Evolutionary conservation across 2,329 filamentous ascomycete species (phyloP).

Genomic region (Aspergillus puulaauensis): DNA sequence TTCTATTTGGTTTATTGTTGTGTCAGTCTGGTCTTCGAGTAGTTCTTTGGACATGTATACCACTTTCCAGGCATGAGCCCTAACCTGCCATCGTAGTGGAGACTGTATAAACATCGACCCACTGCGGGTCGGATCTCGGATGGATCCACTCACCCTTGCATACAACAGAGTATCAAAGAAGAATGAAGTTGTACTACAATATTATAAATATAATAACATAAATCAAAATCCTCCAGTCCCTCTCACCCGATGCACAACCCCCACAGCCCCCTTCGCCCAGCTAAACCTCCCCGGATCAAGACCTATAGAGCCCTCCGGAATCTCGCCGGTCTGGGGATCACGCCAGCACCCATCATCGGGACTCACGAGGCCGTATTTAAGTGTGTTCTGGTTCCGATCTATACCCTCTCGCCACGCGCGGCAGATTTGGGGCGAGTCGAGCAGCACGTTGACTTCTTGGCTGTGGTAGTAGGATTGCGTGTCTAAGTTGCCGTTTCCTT

Average conservation of each 20-base stretch:
- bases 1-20: too few relatives aligned
- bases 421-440: constrained; percentile 65
- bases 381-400: constrained; percentile 67
- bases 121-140: too few relatives aligned
- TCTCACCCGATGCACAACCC: constrained; percentile 58
- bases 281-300: constrained; percentile 56
- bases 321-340: constrained; percentile 48
- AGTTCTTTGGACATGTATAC: too few relatives aligned
- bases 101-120: too few relatives aligned
- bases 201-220: neutral
- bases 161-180: too few relatives aligned
- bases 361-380: constrained; percentile 55
- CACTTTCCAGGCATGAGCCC: too few relatives aligned
- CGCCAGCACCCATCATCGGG: constrained; percentile 63
- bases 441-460: constrained; percentile 74
- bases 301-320: constrained; percentile 52
- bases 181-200: neutral
- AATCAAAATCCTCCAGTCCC: constrained; percentile 56
- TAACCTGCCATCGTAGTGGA: too few relatives aligned
- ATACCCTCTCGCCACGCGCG: constrained; percentile 62
- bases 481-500: constrained; percentile 73
- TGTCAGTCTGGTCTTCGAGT: too few relatives aligned
- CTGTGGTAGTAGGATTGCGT: constrained; percentile 78
- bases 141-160: too few relatives aligned
- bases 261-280: constrained; percentile 59